Evolutionary conservation across 176 grass and related monocot species (phyloP).

Genomic region (Pontederia crassipes): DNA sequence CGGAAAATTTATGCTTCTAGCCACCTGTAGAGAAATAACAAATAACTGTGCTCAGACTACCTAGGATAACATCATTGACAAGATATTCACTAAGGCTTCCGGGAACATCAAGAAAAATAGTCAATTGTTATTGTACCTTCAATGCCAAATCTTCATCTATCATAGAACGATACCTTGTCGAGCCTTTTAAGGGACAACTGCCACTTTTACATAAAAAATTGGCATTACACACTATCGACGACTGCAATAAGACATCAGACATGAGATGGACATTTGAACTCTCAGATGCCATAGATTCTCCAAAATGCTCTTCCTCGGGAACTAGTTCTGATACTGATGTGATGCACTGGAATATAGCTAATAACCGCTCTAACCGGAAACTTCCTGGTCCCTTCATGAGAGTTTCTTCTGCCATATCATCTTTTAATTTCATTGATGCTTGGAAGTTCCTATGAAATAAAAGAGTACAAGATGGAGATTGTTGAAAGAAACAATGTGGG

Average conservation of each 20-base stretch:
- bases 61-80: constrained; percentile 13
- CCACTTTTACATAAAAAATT: too few species aligned
- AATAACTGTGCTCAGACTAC: constrained; percentile 10
- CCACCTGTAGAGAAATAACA: constrained; percentile 30
- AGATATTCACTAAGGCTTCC: neutral
- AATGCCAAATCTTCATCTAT: too few species aligned
- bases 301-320: constrained; percentile 34
- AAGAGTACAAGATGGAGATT: neutral
- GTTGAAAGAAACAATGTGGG: constrained; percentile 6
- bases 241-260: too few species aligned
- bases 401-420: constrained; percentile 55
- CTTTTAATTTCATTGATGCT: constrained; percentile 42
- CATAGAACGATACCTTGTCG: too few species aligned
- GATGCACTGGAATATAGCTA: constrained; percentile 98
- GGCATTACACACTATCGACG: too few species aligned
- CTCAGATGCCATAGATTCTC: constrained; percentile 13
- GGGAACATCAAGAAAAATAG: neutral
- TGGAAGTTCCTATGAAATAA: constrained; percentile 53
- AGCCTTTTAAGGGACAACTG: too few species aligned
- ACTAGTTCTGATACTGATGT: constrained; percentile 49
- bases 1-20: too few species aligned
- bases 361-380: constrained; percentile 87
- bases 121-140: too few species aligned
- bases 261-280: too few species aligned
- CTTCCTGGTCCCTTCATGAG: constrained; percentile 82